Percentiles rank a stretch among this genome's conserved stretches.
phyloP scores from a whole-genome alignment of 2,329 filamentous ascomycete species.

The Colletotrichum sp. region DNA sequence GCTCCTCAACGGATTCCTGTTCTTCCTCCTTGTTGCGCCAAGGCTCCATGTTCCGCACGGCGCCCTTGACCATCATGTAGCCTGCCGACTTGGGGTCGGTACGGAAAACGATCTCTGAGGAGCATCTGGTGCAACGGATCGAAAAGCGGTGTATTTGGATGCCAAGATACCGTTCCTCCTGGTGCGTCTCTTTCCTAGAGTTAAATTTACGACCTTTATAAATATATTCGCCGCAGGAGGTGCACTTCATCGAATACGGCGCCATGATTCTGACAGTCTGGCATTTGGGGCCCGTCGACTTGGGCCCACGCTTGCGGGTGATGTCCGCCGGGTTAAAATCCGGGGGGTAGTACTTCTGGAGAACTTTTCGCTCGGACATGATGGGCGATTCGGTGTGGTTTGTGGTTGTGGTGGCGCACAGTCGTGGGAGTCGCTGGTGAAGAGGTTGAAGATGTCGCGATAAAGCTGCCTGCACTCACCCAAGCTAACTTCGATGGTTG shows the following conservation, averaged over 20 bases:
- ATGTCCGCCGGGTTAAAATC: conserved; percentile 92
- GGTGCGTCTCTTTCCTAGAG: conserved; percentile 87
- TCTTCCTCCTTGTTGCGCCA: conserved; percentile 72
- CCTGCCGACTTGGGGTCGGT: conserved; percentile 97
- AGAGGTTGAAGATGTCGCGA: background rate
- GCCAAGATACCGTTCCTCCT: conserved; percentile 84
- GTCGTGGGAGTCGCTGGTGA: background rate
- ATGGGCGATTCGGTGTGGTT: conserved; percentile 29
- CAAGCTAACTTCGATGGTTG: background rate
- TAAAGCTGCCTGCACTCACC: background rate
- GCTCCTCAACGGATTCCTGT: conserved; percentile 85
- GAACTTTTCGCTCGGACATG: conserved; percentile 89
- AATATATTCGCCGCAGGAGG: conserved; percentile 73
- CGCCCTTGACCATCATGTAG: conserved; percentile 80
- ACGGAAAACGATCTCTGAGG: conserved; percentile 79
- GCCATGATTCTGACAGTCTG: conserved; percentile 92
- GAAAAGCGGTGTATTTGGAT: conserved; percentile 92
- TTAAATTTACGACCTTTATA: conserved; percentile 97
- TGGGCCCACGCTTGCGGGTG: conserved; percentile 70
- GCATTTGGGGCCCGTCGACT: conserved; percentile 76
- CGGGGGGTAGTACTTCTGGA: conserved; percentile 68
- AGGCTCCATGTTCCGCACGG: conserved; percentile 90
- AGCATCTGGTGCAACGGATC: conserved; percentile 77
- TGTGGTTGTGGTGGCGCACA: background rate
- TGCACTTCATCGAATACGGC: conserved; percentile 81